These are phyloP conservation scores for Phoma sp. DNA, from an alignment of 2,329 filamentous ascomycete genomes.

Conservation along the genomic window DNA sequence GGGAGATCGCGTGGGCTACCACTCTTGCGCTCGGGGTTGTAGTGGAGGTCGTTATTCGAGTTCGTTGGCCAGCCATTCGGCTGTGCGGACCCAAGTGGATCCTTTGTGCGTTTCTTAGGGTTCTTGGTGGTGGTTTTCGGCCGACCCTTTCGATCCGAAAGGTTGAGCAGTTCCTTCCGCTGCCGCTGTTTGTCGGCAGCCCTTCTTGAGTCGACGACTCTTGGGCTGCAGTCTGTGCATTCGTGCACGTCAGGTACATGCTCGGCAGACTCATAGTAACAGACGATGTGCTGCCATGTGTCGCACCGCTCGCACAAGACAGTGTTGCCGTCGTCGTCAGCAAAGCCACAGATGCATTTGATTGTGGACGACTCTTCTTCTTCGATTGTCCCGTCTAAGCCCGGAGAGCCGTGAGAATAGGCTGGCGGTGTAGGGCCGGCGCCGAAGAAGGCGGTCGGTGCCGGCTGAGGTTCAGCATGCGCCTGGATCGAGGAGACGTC, in stretches of 20 bases:
- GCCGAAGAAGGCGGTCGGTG: slow-evolving; percentile 45
- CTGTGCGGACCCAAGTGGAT: slow-evolving; percentile 63
- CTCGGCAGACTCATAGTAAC: slow-evolving; percentile 83
- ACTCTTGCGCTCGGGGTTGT: slow-evolving; percentile 56
- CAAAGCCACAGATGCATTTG: slow-evolving; percentile 94
- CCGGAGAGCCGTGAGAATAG: slow-evolving; percentile 46
- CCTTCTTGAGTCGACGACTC: slow-evolving; percentile 73
- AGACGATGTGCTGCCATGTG: slow-evolving; percentile 98
- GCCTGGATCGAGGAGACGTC: slow-evolving; percentile 51
- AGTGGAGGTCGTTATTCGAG: slow-evolving; percentile 64
- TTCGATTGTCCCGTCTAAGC: slow-evolving; percentile 52
- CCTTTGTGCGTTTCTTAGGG: slow-evolving; percentile 88
- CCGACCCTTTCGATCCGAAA: slow-evolving; percentile 69
- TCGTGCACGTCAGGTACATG: slow-evolving; percentile 80
- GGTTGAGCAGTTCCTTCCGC: slow-evolving; percentile 65
- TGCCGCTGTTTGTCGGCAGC: slow-evolving; percentile 76
- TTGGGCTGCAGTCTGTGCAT: slow-evolving; percentile 87
- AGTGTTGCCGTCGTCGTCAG: slow-evolving; percentile 96
- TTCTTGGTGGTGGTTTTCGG: slow-evolving; percentile 79
- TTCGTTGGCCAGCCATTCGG: slow-evolving; percentile 70
- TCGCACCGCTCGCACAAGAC: slow-evolving; percentile 96
- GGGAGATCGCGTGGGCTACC: slow-evolving; percentile 60
- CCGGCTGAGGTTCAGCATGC: slow-evolving; percentile 54
- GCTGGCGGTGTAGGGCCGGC: slow-evolving; percentile 40
- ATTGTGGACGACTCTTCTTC: slow-evolving; percentile 90